Evolutionary conservation across 176 grass and related monocot species (phyloP).

Genomic region (Aegilops sharonensis): DNA sequence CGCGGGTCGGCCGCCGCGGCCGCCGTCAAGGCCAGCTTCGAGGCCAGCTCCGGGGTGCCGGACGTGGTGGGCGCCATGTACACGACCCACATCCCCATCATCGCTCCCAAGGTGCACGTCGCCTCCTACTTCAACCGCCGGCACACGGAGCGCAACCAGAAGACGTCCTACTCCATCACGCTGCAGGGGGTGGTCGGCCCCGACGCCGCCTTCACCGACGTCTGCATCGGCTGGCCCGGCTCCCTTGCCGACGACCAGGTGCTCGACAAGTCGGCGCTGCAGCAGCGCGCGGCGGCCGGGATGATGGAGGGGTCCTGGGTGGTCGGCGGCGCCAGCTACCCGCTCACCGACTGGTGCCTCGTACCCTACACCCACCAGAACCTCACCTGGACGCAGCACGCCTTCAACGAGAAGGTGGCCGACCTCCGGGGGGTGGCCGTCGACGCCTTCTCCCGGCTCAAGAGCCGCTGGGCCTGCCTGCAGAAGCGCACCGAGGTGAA

Average conservation of each 20-base stretch:
- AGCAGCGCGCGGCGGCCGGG: conserved; percentile 53
- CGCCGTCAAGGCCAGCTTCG: conserved; percentile 38
- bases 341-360: conserved; percentile 61
- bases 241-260: conserved; percentile 64
- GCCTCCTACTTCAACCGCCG: conserved; percentile 63
- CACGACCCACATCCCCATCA: conserved; percentile 70
- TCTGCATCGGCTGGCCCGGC: conserved; percentile 68
- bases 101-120: conserved; percentile 58
- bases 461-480: conserved; percentile 58
- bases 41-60: conserved; percentile 35
- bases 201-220: conserved; percentile 61
- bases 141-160: conserved; percentile 58
- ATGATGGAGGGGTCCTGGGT: conserved; percentile 52
- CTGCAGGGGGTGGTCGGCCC: conserved; percentile 64
- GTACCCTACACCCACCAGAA: conserved; percentile 58
- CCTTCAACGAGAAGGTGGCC: conserved; percentile 67
- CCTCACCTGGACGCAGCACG: conserved; percentile 73
- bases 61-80: conserved; percentile 56
- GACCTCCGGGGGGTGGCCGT: conserved; percentile 41
- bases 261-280: conserved; percentile 56
- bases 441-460: conserved; percentile 48
- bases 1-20: neutral
- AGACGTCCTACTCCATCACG: conserved; percentile 67
- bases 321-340: conserved; percentile 50
- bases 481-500: conserved; percentile 72